Conservation (phyloP, 441 rosid species). For the Syzygium malaccense region DNA sequence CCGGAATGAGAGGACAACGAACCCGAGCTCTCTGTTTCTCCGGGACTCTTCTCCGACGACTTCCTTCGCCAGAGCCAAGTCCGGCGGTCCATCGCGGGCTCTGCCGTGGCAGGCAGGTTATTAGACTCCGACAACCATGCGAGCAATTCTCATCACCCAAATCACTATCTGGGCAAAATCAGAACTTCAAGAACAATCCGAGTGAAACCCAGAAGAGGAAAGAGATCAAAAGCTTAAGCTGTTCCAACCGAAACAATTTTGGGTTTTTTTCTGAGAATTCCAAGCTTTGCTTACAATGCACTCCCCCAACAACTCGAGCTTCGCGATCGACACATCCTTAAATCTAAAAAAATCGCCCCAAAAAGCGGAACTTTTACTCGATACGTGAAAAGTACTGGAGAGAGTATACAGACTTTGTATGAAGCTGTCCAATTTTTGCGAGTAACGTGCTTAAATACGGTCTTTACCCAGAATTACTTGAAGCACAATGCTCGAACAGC, state of each 20-base stretch:
- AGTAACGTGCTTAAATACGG: not conserved
- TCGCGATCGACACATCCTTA: not conserved
- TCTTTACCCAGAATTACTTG: not conserved
- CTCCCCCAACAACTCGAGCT: constrained; percentile 3
- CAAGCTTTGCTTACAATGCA: constrained; percentile 8
- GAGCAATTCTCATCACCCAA: not conserved
- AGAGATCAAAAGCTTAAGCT: not conserved
- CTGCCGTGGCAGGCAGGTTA: constrained; percentile 6
- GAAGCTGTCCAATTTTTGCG: not conserved
- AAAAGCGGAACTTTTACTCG: not conserved
- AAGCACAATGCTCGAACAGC: not conserved
- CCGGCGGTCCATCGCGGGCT: constrained; percentile 59
- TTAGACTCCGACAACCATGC: constrained; percentile 12
- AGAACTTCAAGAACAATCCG: not conserved
- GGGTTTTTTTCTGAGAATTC: not conserved
- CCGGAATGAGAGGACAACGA: constrained; percentile 75
- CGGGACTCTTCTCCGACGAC: constrained; percentile 32
- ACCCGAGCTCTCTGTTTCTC: constrained; percentile 70
- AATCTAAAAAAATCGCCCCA: not conserved
- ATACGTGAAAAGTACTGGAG: not conserved
- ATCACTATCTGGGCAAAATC: not conserved
- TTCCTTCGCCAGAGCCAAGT: constrained; percentile 88
- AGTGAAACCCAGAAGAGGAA: constrained; percentile 1
- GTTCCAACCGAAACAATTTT: not conserved
- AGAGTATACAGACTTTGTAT: not conserved